Evolutionary conservation across 23 red algal genomes (phyloP), one percentile per base, ranked within the genome.

Genomic region (Pyropia haitanensis): DNA sequence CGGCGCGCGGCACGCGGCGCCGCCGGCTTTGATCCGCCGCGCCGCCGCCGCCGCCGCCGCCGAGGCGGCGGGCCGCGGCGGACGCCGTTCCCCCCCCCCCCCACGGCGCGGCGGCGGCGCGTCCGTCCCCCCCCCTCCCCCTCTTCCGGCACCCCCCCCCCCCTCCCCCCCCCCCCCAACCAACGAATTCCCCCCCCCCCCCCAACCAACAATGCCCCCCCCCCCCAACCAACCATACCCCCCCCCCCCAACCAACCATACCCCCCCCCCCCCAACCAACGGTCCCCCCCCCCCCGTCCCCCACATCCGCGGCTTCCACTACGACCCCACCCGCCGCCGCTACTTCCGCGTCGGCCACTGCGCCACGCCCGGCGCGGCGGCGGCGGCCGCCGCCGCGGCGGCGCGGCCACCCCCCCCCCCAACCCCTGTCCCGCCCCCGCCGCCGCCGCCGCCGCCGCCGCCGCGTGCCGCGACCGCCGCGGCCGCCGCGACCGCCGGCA

Each of bases 241-340:
- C 18, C 60, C 0, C 34, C 60, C 60, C 18, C 18, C 16, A n/a
- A 0, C 18, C 19, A 5, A 29, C 30, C 61, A 29, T 39, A 1
- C 1, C 1, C 4, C 61, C 61, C 0, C n/a, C 61, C 18, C 30
- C 61, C 9, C 57, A 22, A 13, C 23, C 57, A 22, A 27, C 57
- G 8, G 23, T 18, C 61, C 61, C 18, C 20, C 17, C 60, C 60
- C 61, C 18, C 20, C 61, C 44, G 17, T 34, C 30, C 61, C 61
- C 29, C n/a, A 29, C 19, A 29, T 39, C 44, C 44, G 18, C 7
- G 44, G 44, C 44, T 39, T 31, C 61, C 61, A 64, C 61, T 39
- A 64, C 61, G 29, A 64, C 61, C 61, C 61, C 44, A 18, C 20
- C 30, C 30, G 29, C 61, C 61, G 61, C 61, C 61, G 29, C 18